Conservation (phyloP, 768 basidiomycete species). For the Nidularia pulvinata region DNA sequence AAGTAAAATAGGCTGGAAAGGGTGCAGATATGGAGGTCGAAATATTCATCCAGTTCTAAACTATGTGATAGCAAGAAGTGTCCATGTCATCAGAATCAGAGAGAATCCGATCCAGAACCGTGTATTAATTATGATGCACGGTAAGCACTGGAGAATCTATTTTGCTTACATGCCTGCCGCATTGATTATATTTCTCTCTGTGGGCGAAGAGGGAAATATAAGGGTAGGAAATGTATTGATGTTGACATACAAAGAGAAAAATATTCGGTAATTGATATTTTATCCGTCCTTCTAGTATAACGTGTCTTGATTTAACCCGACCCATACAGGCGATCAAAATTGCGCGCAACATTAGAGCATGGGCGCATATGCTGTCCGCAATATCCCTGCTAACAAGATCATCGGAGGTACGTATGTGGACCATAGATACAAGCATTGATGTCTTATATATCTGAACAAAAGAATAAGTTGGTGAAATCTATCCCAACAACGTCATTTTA, state of each 20-base stretch:
- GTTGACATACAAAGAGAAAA: neutral
- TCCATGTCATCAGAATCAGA: slow-evolving; percentile 23
- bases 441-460: neutral
- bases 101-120: slow-evolving; percentile 56
- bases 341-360: neutral
- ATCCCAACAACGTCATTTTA: neutral
- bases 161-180: neutral
- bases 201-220: neutral
- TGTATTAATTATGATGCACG: slow-evolving; percentile 43
- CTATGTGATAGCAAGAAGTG: slow-evolving; percentile 20
- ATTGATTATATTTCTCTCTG: neutral
- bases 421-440: neutral
- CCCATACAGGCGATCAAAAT: neutral
- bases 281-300: neutral
- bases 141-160: no score
- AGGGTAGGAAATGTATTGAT: slow-evolving; percentile 5
- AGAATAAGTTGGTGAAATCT: neutral
- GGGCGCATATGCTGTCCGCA: neutral
- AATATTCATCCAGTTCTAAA: slow-evolving; percentile 13
- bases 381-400: neutral
- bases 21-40: slow-evolving; percentile 41
- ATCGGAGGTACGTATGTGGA: neutral
- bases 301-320: neutral
- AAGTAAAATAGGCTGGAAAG: slow-evolving; percentile 40
- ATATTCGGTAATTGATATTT: neutral